phyloP scores from a whole-genome alignment of 225 moss, liverwort and hornwort genomes.

The Polytrichum formosum region DNA sequence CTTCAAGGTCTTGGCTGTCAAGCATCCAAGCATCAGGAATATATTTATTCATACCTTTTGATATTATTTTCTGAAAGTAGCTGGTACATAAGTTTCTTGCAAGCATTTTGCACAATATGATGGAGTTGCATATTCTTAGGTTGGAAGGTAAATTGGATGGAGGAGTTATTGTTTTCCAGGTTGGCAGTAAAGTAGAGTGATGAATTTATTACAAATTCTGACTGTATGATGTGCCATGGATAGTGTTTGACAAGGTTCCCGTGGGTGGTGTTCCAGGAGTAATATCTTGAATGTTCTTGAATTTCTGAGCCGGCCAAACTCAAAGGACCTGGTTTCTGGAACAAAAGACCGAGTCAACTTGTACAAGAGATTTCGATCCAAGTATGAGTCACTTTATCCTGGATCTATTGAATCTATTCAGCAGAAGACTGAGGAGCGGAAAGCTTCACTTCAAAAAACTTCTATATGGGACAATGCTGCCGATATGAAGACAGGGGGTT shows the following conservation, averaged over 20 bases:
- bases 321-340: constrained; percentile 83
- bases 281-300: constrained; percentile 80
- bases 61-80: background rate
- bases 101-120: too few species aligned
- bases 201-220: too few species aligned
- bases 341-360: constrained; percentile 77
- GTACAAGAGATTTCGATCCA: constrained; percentile 57
- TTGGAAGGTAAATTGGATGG: too few species aligned
- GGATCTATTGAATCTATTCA: constrained; percentile 53
- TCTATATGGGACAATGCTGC: constrained; percentile 77
- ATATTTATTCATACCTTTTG: background rate
- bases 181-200: too few species aligned
- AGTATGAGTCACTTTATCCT: constrained; percentile 60
- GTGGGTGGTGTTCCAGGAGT: constrained; percentile 39
- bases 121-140: too few species aligned
- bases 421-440: constrained; percentile 28
- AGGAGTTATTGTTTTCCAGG: too few species aligned
- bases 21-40: background rate
- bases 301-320: constrained; percentile 87
- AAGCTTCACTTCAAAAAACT: constrained; percentile 33
- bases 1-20: background rate
- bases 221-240: too few species aligned
- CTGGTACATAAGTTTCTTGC: background rate
- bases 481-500: constrained; percentile 69
- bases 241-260: background rate